These are phyloP conservation scores for Solanum okadae DNA, from an alignment of 257 asterid genomes.

Conservation along the genomic window DNA sequence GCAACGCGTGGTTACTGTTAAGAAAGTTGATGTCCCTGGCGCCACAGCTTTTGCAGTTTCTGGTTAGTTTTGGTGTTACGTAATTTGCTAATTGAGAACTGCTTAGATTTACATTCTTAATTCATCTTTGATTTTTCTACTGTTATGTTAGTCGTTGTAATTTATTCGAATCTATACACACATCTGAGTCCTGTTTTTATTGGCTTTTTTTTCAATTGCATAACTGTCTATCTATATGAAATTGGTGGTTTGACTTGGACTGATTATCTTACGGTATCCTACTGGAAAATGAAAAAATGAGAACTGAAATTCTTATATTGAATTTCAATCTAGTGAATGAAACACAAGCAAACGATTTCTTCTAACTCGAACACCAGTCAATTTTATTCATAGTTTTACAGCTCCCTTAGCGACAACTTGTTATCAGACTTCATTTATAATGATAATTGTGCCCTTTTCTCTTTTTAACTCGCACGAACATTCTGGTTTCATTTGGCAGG, in stretches of 20 bases:
- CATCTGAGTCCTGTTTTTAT: background rate
- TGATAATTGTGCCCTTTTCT: background rate
- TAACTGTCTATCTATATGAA: too few species aligned
- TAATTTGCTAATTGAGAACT: background rate
- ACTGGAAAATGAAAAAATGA: too few species aligned
- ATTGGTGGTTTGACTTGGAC: too few species aligned
- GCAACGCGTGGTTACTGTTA: constrained; percentile 47
- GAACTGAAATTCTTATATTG: too few species aligned
- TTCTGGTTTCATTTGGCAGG: too few species aligned
- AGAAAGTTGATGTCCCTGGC: constrained; percentile 62
- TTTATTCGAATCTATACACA: background rate
- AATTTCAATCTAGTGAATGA: too few species aligned
- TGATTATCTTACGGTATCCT: too few species aligned
- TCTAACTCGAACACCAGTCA: too few species aligned
- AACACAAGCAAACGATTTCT: too few species aligned
- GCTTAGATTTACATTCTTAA: background rate
- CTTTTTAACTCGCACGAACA: too few species aligned
- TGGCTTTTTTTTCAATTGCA: too few species aligned
- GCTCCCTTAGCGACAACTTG: background rate
- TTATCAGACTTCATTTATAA: background rate
- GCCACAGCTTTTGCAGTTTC: constrained; percentile 72
- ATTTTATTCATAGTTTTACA: background rate
- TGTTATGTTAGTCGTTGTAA: background rate
- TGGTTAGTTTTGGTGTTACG: constrained; percentile 38
- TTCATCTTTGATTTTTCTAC: background rate